phyloP scores from a whole-genome alignment of 805 yeast species.

The Ogataea methanolica region DNA sequence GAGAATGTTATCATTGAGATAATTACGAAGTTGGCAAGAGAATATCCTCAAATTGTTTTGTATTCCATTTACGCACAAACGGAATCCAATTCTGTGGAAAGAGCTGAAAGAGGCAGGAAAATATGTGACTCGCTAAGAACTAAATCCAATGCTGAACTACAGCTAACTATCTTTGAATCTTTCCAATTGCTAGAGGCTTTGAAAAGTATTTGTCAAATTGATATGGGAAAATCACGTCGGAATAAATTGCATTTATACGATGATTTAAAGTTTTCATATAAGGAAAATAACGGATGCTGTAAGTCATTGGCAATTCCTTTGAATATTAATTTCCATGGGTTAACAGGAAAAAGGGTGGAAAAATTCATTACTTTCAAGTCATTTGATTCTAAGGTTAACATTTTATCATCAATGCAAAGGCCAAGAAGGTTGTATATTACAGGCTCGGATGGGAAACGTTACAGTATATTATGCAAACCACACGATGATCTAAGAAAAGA shows the following conservation, averaged over 20 bases:
- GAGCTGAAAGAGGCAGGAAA: constrained; percentile 42
- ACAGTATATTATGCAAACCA: constrained; percentile 76
- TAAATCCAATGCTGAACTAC: constrained; percentile 8
- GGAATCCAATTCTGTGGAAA: constrained; percentile 48
- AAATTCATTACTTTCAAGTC: constrained; percentile 48
- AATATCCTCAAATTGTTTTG: constrained; percentile 79
- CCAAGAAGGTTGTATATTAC: constrained; percentile 73
- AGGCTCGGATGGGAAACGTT: constrained; percentile 75
- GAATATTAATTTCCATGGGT: constrained; percentile 60
- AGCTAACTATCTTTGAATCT: constrained; percentile 24
- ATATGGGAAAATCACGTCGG: constrained; percentile 32
- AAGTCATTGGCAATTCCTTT: constrained; percentile 66
- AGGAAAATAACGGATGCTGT: constrained; percentile 23
- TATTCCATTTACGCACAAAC: constrained; percentile 77
- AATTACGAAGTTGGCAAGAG: constrained; percentile 48
- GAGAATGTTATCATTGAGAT: constrained; percentile 53
- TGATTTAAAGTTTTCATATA: constrained; percentile 37
- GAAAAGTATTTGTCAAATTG: constrained; percentile 38
- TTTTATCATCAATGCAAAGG: constrained; percentile 78
- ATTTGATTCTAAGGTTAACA: constrained; percentile 63
- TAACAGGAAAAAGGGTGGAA: constrained; percentile 37
- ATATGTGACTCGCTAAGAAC: constrained; percentile 35
- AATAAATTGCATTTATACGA: constrained; percentile 33
- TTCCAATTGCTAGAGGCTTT: constrained; percentile 37
- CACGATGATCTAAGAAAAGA: constrained; percentile 93